These are phyloP conservation scores for Takashimella koratensis DNA, from an alignment of 1,284 basidiomycete species.

Conservation along the genomic window DNA sequence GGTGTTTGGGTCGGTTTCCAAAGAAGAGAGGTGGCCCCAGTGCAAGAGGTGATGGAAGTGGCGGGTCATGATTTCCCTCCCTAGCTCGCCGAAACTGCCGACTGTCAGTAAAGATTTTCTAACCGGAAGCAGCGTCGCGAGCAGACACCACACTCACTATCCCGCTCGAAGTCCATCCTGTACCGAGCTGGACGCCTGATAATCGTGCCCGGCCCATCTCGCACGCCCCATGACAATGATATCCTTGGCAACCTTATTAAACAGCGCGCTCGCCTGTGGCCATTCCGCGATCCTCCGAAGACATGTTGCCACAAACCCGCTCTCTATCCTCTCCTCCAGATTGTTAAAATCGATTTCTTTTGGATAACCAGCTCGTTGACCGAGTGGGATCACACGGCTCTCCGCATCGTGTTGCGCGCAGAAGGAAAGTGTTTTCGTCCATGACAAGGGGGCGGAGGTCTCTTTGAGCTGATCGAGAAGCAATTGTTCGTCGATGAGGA, in stretches of 20 bases:
- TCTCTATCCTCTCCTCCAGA: conserved; percentile 26
- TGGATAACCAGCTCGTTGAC: conserved; percentile 36
- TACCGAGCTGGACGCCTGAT: background rate
- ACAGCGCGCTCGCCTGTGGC: conserved; percentile 22
- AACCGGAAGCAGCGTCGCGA: no score
- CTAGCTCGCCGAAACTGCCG: conserved; percentile 40
- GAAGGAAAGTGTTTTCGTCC: conserved; percentile 24
- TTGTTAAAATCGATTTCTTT: conserved; percentile 26
- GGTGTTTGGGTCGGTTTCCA: background rate
- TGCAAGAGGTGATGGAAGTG: conserved; percentile 31
- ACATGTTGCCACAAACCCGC: conserved; percentile 20
- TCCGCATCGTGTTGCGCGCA: conserved; percentile 40
- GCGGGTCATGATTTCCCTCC: conserved; percentile 25
- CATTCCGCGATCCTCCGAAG: conserved; percentile 25
- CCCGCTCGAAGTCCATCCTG: conserved; percentile 22
- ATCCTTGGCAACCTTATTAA: conserved; percentile 11
- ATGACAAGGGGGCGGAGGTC: conserved; percentile 12
- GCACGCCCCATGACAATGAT: conserved; percentile 21
- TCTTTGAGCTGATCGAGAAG: conserved; percentile 5
- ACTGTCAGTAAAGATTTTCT: no score
- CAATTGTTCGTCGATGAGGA: background rate
- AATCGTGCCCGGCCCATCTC: conserved; percentile 16
- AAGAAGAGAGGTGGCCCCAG: conserved; percentile 21
- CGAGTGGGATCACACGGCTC: conserved; percentile 34
- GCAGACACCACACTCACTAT: conserved; percentile 44